Percentiles rank a stretch among this genome's conserved stretches.
phyloP scores from a whole-genome alignment of 805 yeast genomes.

The Yarrowia alimentaria region DNA sequence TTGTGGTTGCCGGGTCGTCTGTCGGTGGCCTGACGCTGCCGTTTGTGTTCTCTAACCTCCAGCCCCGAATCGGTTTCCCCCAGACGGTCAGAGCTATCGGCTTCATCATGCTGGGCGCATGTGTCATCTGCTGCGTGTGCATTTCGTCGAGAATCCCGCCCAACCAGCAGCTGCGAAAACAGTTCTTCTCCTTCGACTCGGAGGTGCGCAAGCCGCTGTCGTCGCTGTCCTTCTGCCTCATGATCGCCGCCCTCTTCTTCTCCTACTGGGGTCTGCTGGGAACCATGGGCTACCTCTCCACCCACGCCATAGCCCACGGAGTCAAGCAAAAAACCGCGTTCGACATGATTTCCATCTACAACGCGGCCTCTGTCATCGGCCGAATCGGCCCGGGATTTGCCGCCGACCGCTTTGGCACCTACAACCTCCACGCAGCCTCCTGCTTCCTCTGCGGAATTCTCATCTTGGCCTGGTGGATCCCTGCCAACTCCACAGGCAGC shows the following conservation, averaged over 20 bases:
- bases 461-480: constrained; percentile 34
- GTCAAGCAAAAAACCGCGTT: constrained; percentile 33
- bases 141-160: constrained; percentile 36
- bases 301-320: constrained; percentile 36
- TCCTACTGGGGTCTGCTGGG: constrained; percentile 33
- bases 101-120: constrained; percentile 41
- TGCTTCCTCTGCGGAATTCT: constrained; percentile 28
- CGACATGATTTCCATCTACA: constrained; percentile 38
- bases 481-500: constrained; percentile 34
- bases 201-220: constrained; percentile 15
- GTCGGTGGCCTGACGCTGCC: constrained; percentile 52
- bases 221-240: constrained; percentile 30
- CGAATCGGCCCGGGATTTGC: constrained; percentile 49
- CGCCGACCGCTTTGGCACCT: constrained; percentile 51
- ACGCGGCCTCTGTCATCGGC: constrained; percentile 47
- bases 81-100: constrained; percentile 52
- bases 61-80: constrained; percentile 46
- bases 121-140: constrained; percentile 33
- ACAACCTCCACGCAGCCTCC: constrained; percentile 37
- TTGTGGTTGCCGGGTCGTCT: constrained; percentile 51
- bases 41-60: constrained; percentile 46
- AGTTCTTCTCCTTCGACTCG: constrained; percentile 10
- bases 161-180: constrained; percentile 27
- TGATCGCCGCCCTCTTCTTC: constrained; percentile 33
- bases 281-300: constrained; percentile 45